phyloP scores from a whole-genome alignment of 768 basidiomycete genomes.

The Phanerochaete carnosa region DNA sequence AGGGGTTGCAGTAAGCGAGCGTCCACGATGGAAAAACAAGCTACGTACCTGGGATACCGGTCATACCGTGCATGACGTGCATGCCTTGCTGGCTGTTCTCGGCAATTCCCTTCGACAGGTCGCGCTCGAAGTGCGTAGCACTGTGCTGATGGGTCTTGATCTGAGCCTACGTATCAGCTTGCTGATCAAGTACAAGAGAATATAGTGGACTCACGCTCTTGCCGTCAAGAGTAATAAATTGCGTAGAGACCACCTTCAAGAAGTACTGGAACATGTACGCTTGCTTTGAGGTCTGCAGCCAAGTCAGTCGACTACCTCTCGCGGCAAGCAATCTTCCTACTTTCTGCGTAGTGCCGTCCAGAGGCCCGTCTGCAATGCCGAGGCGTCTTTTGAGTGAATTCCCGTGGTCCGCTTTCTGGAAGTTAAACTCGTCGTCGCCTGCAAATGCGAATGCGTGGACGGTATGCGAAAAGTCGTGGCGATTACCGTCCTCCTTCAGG shows the following conservation, averaged over 20 bases:
- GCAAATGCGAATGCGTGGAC: slow-evolving; percentile 82
- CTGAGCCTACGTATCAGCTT: slow-evolving; percentile 28
- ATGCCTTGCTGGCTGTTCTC: slow-evolving; percentile 62
- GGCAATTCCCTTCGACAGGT: slow-evolving; percentile 62
- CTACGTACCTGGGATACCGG: slow-evolving; percentile 61
- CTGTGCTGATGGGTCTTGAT: slow-evolving; percentile 94
- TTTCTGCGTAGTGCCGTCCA: slow-evolving; percentile 62
- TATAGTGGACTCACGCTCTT: slow-evolving; percentile 45
- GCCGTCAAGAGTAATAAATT: slow-evolving; percentile 82
- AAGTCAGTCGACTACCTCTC: slow-evolving; percentile 1
- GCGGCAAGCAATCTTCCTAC: slow-evolving; percentile 33
- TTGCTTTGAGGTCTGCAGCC: slow-evolving; percentile 61
- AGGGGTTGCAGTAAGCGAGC: background rate
- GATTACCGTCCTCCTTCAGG: slow-evolving; percentile 80
- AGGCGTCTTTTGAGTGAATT: slow-evolving; percentile 66
- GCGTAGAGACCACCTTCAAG: slow-evolving; percentile 97
- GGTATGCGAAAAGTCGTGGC: slow-evolving; percentile 90
- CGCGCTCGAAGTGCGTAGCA: slow-evolving; percentile 93
- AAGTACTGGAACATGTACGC: slow-evolving; percentile 99
- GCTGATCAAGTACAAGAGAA: background rate
- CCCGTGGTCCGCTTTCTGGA: slow-evolving; percentile 57
- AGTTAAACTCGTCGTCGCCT: slow-evolving; percentile 79
- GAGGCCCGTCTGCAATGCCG: slow-evolving; percentile 71
- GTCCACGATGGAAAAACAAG: background rate
- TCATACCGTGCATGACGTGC: slow-evolving; percentile 68